phyloP scores from a whole-genome alignment of 306 rosid species.

The Inga leiocalycina region DNA sequence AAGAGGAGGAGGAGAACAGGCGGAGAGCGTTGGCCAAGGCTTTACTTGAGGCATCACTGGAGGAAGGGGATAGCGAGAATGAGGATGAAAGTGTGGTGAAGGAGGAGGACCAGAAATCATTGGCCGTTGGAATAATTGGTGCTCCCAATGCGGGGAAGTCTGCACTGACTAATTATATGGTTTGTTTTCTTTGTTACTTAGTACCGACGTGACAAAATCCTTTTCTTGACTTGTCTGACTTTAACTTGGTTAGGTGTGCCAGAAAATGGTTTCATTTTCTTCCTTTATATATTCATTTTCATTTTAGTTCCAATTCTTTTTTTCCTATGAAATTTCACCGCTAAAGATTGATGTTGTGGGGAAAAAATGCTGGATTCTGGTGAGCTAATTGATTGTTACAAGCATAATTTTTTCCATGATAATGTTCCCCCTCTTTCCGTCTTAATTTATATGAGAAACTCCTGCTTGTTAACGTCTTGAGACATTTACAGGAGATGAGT shows the following conservation, averaged over 20 bases:
- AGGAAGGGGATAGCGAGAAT: slow-evolving; percentile 38
- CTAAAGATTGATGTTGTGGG: background rate
- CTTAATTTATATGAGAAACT: background rate
- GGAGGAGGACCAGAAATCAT: slow-evolving; percentile 86
- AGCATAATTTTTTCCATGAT: background rate
- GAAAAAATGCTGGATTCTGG: background rate
- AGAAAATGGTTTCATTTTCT: background rate
- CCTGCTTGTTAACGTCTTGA: background rate
- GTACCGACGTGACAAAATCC: background rate
- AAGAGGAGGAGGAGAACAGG: slow-evolving; percentile 62
- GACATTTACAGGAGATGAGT: background rate
- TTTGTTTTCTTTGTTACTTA: slow-evolving; percentile 29
- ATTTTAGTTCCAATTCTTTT: background rate
- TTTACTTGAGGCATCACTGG: slow-evolving; percentile 71
- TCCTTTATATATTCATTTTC: background rate
- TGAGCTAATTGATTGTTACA: background rate
- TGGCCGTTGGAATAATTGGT: slow-evolving; percentile 88
- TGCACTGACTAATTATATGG: slow-evolving; percentile 87
- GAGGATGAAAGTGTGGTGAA: slow-evolving; percentile 46
- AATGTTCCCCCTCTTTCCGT: background rate
- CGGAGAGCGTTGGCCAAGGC: slow-evolving; percentile 71
- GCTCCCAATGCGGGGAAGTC: slow-evolving; percentile 98
- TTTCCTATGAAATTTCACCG: background rate
- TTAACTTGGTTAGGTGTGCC: background rate
- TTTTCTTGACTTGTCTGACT: background rate